A percentile compares a stretch with the other conserved stretches of the same genome.
Evolutionary conservation across 2,329 filamentous ascomycete genomes (phyloP).

Genomic region (Ustilaginoidea virens): DNA sequence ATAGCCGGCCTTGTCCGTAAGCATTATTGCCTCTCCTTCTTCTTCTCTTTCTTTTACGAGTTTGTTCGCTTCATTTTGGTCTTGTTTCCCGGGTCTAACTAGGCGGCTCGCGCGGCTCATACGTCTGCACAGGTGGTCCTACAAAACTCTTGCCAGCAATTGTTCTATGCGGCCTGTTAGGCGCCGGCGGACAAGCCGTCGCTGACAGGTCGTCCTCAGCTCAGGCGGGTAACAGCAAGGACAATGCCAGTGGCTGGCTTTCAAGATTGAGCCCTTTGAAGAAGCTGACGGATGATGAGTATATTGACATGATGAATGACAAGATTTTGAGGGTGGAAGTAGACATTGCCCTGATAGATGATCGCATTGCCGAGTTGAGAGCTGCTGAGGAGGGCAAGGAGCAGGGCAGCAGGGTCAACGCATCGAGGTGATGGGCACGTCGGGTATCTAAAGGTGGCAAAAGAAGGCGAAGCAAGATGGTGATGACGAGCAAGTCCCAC

Average conservation of each 20-base stretch:
- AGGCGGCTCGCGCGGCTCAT: constrained; percentile 7
- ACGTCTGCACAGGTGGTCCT: constrained; percentile 30
- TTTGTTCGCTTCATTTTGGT: neutral
- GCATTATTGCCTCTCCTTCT: constrained; percentile 10
- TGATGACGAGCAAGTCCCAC: no score
- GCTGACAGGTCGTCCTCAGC: constrained; percentile 16
- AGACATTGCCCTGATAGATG: constrained; percentile 65
- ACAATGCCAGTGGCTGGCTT: constrained; percentile 26
- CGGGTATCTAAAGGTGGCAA: no score
- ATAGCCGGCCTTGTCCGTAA: constrained; percentile 39
- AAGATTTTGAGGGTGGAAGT: constrained; percentile 57
- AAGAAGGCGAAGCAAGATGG: no score
- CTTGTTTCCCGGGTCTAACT: neutral
- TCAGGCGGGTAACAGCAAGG: constrained; percentile 13
- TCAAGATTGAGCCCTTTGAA: constrained; percentile 60
- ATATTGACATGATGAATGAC: constrained; percentile 53
- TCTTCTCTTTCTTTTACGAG: neutral
- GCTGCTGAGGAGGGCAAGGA: constrained; percentile 4
- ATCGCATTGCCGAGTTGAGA: constrained; percentile 41
- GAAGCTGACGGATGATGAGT: constrained; percentile 56
- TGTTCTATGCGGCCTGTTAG: constrained; percentile 29
- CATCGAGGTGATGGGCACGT: no score
- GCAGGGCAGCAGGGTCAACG: no score
- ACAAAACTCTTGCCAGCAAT: constrained; percentile 36
- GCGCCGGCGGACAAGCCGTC: constrained; percentile 23